Evolutionary conservation across 2,329 filamentous ascomycete genomes (phyloP), one percentile per base, ranked within the genome.

Genomic region (Plenodomus biglobosus): DNA sequence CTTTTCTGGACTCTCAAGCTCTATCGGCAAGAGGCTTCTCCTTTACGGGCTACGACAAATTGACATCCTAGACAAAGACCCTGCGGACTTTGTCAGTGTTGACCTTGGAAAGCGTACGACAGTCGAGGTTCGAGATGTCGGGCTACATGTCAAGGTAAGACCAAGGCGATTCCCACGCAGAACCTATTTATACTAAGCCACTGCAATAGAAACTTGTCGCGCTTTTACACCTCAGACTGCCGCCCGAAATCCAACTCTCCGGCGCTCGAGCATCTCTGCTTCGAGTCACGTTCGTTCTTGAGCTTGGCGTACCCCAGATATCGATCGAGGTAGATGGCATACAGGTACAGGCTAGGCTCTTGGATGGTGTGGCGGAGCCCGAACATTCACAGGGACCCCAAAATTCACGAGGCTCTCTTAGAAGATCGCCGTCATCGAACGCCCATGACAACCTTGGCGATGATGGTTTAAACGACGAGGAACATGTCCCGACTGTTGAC

Each of bases 51-150:
- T 99, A 36, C 87, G 87, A 19, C 85, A 86, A 48, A 80, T 96
- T 50, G 91, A 95, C 61, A 80, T 96, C 46, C 83, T 99, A 50
- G 94, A 97, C 65, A 88, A 90, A 48, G 87, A 95, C 66, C 86
- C 88, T 11, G 77, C 96, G 58, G 88, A 96, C 65, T 80, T 94
- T 53, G 90, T 97, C 55, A 90, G 95, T 61, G 83, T 96, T 59
- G 85, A 85, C 38, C 83, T 90, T 73, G 94, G 94, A 27, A 85
- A 86, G 70, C 86, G 86, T 58, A 94, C 87, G 35, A 86, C 88
- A 1, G 81, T 96, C 38, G 92, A 96, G 71, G 85, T 96, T 60
- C 85, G 86, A 60, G 87, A 97, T 79, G 87, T 96, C 48, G 90
- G 87, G 2, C 76, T 96, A 55, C 87, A 86, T 68, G 75, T 92